phyloP scores from a whole-genome alignment of 306 rosid genomes.

The Casuarina glauca region DNA sequence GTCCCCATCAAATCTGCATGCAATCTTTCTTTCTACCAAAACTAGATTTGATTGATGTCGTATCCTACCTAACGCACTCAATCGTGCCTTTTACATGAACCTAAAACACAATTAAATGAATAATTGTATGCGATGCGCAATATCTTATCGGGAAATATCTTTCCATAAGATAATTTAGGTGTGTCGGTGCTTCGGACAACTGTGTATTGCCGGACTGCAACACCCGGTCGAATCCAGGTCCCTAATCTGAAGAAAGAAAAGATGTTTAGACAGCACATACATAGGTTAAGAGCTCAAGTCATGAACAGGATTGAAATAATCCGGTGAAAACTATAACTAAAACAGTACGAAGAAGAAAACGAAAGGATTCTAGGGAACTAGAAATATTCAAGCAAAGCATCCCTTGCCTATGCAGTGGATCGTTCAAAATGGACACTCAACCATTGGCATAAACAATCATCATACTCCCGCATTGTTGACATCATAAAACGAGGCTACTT shows the following conservation, averaged over 20 bases:
- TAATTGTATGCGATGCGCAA: background rate
- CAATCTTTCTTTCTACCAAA: background rate
- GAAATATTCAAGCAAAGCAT: background rate
- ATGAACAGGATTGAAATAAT: background rate
- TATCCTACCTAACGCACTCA: slow-evolving; percentile 19
- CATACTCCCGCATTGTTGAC: background rate
- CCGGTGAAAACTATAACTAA: no score
- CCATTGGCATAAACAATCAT: background rate
- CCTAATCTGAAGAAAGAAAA: background rate
- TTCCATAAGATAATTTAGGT: background rate
- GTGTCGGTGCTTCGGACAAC: background rate
- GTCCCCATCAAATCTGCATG: background rate
- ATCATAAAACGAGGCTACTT: background rate
- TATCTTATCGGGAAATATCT: background rate
- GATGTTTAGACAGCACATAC: background rate
- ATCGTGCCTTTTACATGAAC: slow-evolving; percentile 10
- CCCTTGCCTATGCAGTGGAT: background rate
- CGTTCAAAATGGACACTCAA: background rate
- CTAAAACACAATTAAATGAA: background rate
- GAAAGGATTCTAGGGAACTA: background rate
- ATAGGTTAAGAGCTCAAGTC: background rate
- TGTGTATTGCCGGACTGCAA: background rate
- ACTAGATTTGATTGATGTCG: slow-evolving; percentile 9
- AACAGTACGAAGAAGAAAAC: background rate
- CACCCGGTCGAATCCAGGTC: background rate